phyloP scores from a whole-genome alignment of 2,329 filamentous ascomycete genomes.

The Pseudopyrenochaeta lycopersici region DNA sequence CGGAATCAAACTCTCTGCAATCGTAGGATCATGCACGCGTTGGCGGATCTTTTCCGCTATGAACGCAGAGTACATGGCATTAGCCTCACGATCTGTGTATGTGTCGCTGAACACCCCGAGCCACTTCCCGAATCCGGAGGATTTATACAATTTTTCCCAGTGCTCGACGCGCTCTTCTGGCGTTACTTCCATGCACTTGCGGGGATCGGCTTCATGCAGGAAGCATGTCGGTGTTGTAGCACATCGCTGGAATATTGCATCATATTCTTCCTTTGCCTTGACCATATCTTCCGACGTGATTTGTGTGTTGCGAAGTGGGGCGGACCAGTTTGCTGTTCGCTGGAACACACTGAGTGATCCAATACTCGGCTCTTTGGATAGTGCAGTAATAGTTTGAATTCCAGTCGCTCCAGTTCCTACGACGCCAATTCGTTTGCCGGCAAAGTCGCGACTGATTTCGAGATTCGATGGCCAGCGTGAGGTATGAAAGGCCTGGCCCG shows the following conservation, averaged over 20 bases:
- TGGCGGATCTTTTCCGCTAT: conserved; percentile 45
- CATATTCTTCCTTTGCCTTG: conserved; percentile 39
- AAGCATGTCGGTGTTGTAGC: conserved; percentile 37
- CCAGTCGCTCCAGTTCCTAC: conserved; percentile 70
- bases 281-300: conserved; percentile 44
- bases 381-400: conserved; percentile 59
- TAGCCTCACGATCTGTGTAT: conserved; percentile 33
- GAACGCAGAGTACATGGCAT: conserved; percentile 28
- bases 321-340: conserved; percentile 55
- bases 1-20: conserved; percentile 52
- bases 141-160: conserved; percentile 45
- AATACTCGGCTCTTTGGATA: conserved; percentile 40
- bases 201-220: conserved; percentile 35
- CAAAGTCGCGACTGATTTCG: conserved; percentile 47
- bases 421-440: conserved; percentile 63
- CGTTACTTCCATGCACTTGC: conserved; percentile 45
- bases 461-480: conserved; percentile 66
- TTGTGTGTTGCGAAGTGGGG: conserved; percentile 58
- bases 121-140: conserved; percentile 51
- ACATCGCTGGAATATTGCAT: conserved; percentile 38
- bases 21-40: conserved; percentile 51
- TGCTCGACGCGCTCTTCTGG: conserved; percentile 40
- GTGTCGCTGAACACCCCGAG: conserved; percentile 33
- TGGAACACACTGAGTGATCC: conserved; percentile 1
- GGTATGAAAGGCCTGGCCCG: conserved; percentile 64